phyloP scores from a whole-genome alignment of 768 basidiomycete species.

The Hygrocybe punicea region DNA sequence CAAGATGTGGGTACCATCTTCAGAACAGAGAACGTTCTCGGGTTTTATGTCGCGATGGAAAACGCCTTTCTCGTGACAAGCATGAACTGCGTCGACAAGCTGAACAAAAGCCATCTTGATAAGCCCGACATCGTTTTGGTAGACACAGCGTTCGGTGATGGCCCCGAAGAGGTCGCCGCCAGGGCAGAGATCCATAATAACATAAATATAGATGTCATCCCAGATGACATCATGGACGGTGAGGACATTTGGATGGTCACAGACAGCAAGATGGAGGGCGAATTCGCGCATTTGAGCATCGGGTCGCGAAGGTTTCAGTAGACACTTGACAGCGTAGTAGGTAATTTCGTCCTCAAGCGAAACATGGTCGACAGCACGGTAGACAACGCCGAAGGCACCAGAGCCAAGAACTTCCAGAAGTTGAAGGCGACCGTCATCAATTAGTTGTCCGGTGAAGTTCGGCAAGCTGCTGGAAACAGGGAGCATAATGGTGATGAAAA shows the following conservation, averaged over 20 bases:
- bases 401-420: slow-evolving; percentile 63
- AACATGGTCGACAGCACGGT: slow-evolving; percentile 58
- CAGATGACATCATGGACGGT: slow-evolving; percentile 62
- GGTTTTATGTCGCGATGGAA: slow-evolving; percentile 89
- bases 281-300: slow-evolving; percentile 69
- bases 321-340: slow-evolving; percentile 74
- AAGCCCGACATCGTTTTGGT: slow-evolving; percentile 54
- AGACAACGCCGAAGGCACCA: slow-evolving; percentile 77
- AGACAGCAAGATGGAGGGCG: slow-evolving; percentile 48
- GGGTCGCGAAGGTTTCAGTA: slow-evolving; percentile 55
- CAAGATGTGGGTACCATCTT: slow-evolving; percentile 50
- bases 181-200: slow-evolving; percentile 56
- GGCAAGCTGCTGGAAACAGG: slow-evolving; percentile 44
- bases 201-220: slow-evolving; percentile 60
- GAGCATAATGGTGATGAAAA: slow-evolving; percentile 34
- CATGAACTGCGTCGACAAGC: slow-evolving; percentile 72
- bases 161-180: slow-evolving; percentile 70
- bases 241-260: slow-evolving; percentile 61
- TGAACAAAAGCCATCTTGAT: slow-evolving; percentile 72
- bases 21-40: slow-evolving; percentile 67
- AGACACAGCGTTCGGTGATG: slow-evolving; percentile 56
- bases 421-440: slow-evolving; percentile 59
- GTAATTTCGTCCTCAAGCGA: slow-evolving; percentile 36
- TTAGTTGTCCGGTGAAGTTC: slow-evolving; percentile 46
- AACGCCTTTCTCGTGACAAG: slow-evolving; percentile 67